A percentile compares a stretch with the other conserved stretches of the same genome.
Conservation (phyloP, 1,139 yeast species). For the Candida pseudoviswanathii region DNA sequence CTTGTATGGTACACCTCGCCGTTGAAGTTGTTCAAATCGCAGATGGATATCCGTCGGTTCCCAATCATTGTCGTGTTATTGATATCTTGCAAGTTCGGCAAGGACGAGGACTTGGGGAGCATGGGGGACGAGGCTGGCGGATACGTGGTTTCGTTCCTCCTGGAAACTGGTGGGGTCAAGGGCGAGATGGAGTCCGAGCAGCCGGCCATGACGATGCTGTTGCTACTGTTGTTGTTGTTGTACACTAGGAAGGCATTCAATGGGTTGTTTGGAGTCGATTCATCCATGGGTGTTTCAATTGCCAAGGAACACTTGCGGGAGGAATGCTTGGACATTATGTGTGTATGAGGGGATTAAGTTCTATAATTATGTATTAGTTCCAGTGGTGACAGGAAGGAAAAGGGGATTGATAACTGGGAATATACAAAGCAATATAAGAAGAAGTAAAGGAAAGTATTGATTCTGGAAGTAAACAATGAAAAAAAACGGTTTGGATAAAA, state of each 20-base stretch:
- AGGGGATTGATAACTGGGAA: neutral
- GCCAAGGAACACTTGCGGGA: conserved; percentile 24
- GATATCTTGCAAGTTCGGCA: conserved; percentile 16
- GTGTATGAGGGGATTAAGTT: neutral
- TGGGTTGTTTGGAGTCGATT: conserved; percentile 21
- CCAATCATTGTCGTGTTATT: conserved; percentile 6
- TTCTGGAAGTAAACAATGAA: neutral
- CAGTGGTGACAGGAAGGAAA: neutral
- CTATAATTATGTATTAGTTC: neutral
- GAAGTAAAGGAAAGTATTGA: conserved; percentile 1
- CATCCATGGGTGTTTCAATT: conserved; percentile 20
- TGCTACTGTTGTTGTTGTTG: conserved; percentile 2
- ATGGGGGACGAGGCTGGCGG: neutral
- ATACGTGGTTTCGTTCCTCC: neutral
- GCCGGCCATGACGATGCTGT: neutral
- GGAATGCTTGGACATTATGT: conserved; percentile 4
- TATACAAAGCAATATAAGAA: neutral
- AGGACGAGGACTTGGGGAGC: conserved; percentile 9
- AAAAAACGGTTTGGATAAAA: neutral
- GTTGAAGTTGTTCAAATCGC: conserved; percentile 27
- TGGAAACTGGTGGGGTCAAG: conserved; percentile 2
- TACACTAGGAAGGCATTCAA: conserved; percentile 30
- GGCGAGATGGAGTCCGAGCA: neutral
- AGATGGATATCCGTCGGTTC: conserved; percentile 21
- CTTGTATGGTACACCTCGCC: conserved; percentile 12